Evolutionary conservation across 2,329 filamentous ascomycete species (phyloP).

Genomic region (Fusarium transvaalense): DNA sequence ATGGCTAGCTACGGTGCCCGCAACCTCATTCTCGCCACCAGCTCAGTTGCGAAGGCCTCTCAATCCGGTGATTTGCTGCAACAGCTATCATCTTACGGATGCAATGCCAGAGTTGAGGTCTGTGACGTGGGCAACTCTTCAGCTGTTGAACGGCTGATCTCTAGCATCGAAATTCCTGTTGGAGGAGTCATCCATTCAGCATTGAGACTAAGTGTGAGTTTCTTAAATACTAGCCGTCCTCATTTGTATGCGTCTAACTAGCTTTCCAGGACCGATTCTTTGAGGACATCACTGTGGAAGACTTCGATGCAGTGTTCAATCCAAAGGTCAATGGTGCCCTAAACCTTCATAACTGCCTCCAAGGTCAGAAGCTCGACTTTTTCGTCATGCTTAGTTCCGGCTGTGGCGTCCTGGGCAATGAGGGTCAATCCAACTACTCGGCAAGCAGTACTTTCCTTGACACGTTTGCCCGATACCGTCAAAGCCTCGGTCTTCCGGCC

Average conservation of each 20-base stretch:
- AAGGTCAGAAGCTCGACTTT: constrained; percentile 40
- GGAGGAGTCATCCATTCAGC: constrained; percentile 45
- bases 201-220: constrained; percentile 42
- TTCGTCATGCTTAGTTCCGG: constrained; percentile 46
- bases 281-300: constrained; percentile 40
- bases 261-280: constrained; percentile 37
- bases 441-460: constrained; percentile 45
- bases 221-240: background rate
- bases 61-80: constrained; percentile 38
- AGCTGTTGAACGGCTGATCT: constrained; percentile 34
- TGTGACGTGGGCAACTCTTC: constrained; percentile 39
- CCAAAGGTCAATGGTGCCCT: constrained; percentile 43
- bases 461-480: constrained; percentile 42
- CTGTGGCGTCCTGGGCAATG: constrained; percentile 40
- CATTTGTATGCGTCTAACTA: constrained; percentile 11
- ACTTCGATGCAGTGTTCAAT: constrained; percentile 40
- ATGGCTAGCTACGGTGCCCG: constrained; percentile 45
- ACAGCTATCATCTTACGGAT: constrained; percentile 42
- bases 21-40: constrained; percentile 40
- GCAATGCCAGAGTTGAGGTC: constrained; percentile 41
- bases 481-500: constrained; percentile 38
- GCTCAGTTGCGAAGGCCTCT: constrained; percentile 32
- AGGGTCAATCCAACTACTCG: constrained; percentile 41
- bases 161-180: constrained; percentile 28
- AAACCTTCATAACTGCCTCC: constrained; percentile 38